Conservation (phyloP, 2,329 filamentous ascomycete species). For the Neonectria ditissima region DNA sequence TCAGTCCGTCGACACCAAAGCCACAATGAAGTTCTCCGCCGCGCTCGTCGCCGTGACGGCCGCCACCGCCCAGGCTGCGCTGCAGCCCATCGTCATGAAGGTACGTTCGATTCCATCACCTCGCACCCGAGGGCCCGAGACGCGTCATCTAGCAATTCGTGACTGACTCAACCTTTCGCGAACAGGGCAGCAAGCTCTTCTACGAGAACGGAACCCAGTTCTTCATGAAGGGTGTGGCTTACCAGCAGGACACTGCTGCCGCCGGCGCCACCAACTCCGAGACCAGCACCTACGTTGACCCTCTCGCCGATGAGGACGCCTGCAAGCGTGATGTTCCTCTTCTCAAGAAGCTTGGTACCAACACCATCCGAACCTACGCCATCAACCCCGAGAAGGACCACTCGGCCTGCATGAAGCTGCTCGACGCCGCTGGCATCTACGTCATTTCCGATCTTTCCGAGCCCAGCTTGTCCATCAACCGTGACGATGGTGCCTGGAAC, state of each 20-base stretch:
- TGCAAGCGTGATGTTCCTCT: conserved; percentile 91
- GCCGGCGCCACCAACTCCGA: conserved; percentile 61
- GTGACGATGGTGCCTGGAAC: conserved; percentile 82
- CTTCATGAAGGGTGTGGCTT: conserved; percentile 93
- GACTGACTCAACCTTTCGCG: conserved; percentile 18
- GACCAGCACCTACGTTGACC: conserved; percentile 77
- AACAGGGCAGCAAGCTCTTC: conserved; percentile 86
- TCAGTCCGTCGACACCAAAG: conserved; percentile 31
- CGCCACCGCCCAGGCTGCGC: conserved; percentile 54
- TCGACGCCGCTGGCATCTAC: conserved; percentile 91
- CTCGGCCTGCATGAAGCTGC: conserved; percentile 83
- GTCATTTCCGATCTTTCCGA: conserved; percentile 91
- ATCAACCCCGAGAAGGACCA: conserved; percentile 85
- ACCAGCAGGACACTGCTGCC: conserved; percentile 82
- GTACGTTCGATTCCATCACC: conserved; percentile 52
- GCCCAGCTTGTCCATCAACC: conserved; percentile 86
- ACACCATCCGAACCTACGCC: conserved; percentile 95
- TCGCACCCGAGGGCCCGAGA: background rate
- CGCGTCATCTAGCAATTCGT: background rate
- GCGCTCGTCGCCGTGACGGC: conserved; percentile 57
- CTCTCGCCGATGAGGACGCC: conserved; percentile 75
- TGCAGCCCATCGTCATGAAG: conserved; percentile 77
- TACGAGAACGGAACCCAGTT: conserved; percentile 77
- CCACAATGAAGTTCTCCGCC: conserved; percentile 52
- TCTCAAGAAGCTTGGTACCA: conserved; percentile 83